Base-by-base conservation (phyloP, 2,329 filamentous ascomycete genomes). In the Ophiostoma sp. region DNA sequence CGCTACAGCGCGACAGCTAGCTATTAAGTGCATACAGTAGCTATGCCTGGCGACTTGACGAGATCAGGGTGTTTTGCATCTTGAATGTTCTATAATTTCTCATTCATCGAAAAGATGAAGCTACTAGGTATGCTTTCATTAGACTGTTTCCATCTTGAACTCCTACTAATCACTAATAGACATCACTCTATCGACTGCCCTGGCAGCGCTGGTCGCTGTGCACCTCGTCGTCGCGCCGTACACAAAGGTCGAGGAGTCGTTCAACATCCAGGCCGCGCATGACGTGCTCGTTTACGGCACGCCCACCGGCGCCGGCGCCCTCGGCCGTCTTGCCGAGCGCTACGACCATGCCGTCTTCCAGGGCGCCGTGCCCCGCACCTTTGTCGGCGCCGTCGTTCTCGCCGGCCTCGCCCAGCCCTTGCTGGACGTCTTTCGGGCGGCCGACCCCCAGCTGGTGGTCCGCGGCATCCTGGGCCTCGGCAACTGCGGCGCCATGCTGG, bases 161-260 rank as follows among this genome's bases (percentile, higher is more conserved):
- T 3, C 27, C 27, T 8, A 23, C 23, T 33, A 2, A 17, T 17
- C 48, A 52, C 67, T 13, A 62, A 36, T 13, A 67, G 57, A 52
- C 57, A 10, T 20, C 11, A 3, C 27, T 31, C 65, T 67, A 23
- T 31, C 65, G 4, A 8, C 35, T 11, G 65, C 39, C 13, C 82
- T 93, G 71, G 90, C 91, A 1, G 78, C 83, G 2, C 77, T 89
- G 44, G 83, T 92, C 75, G 78, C 91, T 71, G 70, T 90, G 69
- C 92, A 97, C 79, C 87, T 96, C 70, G 76, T 88, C 72, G 78
- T 88, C 33, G 88, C 94, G 13, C 95, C 95, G 0, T 94, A 96
- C 81, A 97, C 94, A 71, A 99, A 99, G 79, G 95, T 99, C 72
- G 95, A 99, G 79, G 95, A 99, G 80, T 98, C 94, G 0, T 98